Evolutionary conservation across 257 asterid genomes (phyloP).

Genomic region (Forsythia suspensa): DNA sequence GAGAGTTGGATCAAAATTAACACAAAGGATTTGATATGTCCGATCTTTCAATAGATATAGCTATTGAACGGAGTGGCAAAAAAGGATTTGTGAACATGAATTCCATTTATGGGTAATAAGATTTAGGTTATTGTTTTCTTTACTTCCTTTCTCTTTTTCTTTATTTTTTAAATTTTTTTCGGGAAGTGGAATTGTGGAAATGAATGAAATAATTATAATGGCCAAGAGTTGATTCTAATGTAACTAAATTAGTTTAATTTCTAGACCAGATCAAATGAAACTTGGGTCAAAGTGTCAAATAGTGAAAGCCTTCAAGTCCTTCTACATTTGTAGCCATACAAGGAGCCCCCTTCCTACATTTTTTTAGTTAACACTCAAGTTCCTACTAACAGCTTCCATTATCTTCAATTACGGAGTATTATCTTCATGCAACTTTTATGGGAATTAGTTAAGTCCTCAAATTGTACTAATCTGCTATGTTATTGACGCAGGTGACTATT

Average conservation of each 20-base stretch:
- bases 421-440: neutral
- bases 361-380: neutral
- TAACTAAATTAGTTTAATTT: neutral
- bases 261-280: neutral
- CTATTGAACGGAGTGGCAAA: neutral
- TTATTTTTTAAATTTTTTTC: no score
- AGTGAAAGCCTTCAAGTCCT: neutral
- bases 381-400: neutral
- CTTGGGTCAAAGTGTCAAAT: neutral
- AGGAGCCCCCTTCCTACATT: neutral
- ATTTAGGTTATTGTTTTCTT: no score
- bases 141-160: no score
- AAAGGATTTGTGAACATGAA: neutral
- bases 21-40: neutral
- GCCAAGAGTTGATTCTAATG: neutral
- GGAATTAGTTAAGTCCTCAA: neutral
- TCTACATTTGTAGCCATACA: neutral
- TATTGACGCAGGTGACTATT: constrained; percentile 75
- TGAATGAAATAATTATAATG: neutral
- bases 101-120: neutral
- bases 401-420: neutral
- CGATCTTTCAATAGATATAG: neutral
- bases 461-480: constrained; percentile 2
- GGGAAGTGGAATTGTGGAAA: no score
- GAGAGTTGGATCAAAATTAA: neutral